Evolutionary conservation across 805 yeast genomes (phyloP).

Genomic region (Cyberlindnera misumaiensis): DNA sequence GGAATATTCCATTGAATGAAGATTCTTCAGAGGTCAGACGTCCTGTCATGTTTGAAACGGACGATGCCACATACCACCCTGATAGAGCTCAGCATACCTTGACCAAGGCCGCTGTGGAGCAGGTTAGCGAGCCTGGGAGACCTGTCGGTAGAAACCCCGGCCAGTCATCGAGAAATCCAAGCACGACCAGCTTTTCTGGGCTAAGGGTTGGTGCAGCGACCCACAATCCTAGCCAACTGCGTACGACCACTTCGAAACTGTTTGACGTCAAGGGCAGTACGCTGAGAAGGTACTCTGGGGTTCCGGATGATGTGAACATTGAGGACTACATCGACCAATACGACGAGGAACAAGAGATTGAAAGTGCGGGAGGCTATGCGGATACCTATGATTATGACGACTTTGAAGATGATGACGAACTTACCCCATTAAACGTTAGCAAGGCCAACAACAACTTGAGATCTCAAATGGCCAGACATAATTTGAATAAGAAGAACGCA

Average conservation of each 20-base stretch:
- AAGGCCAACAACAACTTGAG: conserved; percentile 18
- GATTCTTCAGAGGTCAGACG: conserved; percentile 6
- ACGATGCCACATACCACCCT: conserved; percentile 6
- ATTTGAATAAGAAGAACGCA: conserved; percentile 23
- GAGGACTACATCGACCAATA: conserved; percentile 38
- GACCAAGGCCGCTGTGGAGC: conserved; percentile 5
- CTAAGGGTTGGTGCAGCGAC: not conserved
- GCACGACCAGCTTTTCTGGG: conserved; percentile 7
- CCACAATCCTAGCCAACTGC: conserved; percentile 28
- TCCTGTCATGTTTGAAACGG: conserved; percentile 8
- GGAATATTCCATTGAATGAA: conserved; percentile 4
- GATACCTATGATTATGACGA: conserved; percentile 22
- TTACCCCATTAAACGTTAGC: conserved; percentile 21
- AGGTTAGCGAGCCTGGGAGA: conserved; percentile 1
- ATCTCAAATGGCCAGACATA: conserved; percentile 12
- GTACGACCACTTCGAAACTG: conserved; percentile 66
- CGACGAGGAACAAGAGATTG: conserved; percentile 33
- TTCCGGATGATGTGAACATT: conserved; percentile 50
- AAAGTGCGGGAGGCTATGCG: conserved; percentile 24
- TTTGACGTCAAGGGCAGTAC: conserved; percentile 70
- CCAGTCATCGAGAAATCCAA: conserved; percentile 12
- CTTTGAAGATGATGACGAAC: conserved; percentile 21
- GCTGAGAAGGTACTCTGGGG: conserved; percentile 65
- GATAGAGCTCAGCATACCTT: conserved; percentile 8
- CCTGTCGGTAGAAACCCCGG: conserved; percentile 19